Conservation (phyloP, 257 asterid species). For the Salvia hispanica region DNA sequence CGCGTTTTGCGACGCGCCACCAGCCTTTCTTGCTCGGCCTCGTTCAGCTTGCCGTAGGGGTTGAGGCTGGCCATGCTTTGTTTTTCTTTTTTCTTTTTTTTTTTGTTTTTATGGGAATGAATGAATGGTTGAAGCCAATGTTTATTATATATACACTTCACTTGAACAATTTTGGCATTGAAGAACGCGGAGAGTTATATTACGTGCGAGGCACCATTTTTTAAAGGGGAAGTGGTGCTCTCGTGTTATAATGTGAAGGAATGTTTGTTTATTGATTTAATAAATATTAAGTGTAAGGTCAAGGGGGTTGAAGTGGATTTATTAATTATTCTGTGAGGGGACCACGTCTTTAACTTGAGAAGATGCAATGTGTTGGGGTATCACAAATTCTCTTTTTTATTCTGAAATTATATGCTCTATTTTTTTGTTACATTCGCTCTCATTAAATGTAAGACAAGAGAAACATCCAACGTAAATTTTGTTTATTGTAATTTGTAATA, state of each 20-base stretch:
- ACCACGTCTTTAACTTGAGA: conserved; percentile 20
- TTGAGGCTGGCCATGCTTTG: conserved; percentile 44
- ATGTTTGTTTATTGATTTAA: not conserved
- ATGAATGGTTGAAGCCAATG: conserved; percentile 22
- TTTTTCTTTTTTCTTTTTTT: too few species aligned
- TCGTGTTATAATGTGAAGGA: conserved; percentile 30
- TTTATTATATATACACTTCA: conserved; percentile 23
- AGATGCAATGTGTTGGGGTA: too few species aligned
- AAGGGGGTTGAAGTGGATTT: not conserved
- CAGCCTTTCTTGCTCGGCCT: conserved; percentile 60
- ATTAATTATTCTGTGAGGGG: conserved; percentile 8
- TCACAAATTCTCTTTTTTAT: not conserved
- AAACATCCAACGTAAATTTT: too few species aligned
- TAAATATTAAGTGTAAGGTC: conserved; percentile 14
- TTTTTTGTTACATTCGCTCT: too few species aligned
- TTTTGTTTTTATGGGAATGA: not conserved
- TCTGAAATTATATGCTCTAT: too few species aligned
- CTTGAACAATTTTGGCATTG: not conserved
- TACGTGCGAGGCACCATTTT: conserved; percentile 51
- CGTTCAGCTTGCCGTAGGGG: conserved; percentile 60
- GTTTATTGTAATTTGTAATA: too few species aligned
- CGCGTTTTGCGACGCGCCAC: conserved; percentile 53
- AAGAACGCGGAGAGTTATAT: conserved; percentile 11
- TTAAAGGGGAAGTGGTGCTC: conserved; percentile 30
- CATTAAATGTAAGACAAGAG: too few species aligned